Percentiles rank a stretch among this genome's conserved stretches.
These are phyloP conservation scores for Conringia planisiliqua DNA, from an alignment of 345 rosid genomes.

Conservation along the genomic window DNA sequence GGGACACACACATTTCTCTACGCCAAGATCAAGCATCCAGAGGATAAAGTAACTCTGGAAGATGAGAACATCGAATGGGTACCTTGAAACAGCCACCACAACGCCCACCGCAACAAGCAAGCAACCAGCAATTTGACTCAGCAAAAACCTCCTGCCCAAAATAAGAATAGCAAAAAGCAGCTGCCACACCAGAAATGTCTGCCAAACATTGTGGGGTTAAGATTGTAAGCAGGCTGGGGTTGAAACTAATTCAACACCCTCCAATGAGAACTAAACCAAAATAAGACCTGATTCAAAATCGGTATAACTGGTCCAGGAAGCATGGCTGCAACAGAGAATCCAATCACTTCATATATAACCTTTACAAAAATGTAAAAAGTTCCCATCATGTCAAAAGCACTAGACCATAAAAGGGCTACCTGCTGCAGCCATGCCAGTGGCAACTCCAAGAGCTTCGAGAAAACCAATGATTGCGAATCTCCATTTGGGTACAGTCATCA, in stretches of 20 bases:
- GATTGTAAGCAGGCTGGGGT: background rate
- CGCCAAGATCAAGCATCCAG: background rate
- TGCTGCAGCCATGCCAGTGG: constrained; percentile 85
- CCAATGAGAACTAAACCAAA: background rate
- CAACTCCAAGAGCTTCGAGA: constrained; percentile 77
- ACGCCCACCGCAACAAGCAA: constrained; percentile 79
- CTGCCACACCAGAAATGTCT: constrained; percentile 92
- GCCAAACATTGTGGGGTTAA: constrained; percentile 15
- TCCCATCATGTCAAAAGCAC: background rate
- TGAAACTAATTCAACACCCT: background rate
- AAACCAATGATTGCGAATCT: constrained; percentile 66
- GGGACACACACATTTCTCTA: background rate
- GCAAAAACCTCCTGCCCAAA: constrained; percentile 56
- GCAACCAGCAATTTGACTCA: constrained; percentile 67
- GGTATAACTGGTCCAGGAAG: constrained; percentile 96
- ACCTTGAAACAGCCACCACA: constrained; percentile 79
- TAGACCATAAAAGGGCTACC: constrained; percentile 37
- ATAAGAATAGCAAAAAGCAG: constrained; percentile 59
- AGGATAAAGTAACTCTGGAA: constrained; percentile 2
- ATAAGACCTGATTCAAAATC: constrained; percentile 72
- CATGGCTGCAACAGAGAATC: constrained; percentile 51
- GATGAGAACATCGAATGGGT: background rate
- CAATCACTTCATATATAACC: constrained; percentile 17
- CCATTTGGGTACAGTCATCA: constrained; percentile 67
- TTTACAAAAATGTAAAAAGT: background rate